phyloP scores from a whole-genome alignment of 1,284 basidiomycete genomes.

The Xanthoconium separans region DNA sequence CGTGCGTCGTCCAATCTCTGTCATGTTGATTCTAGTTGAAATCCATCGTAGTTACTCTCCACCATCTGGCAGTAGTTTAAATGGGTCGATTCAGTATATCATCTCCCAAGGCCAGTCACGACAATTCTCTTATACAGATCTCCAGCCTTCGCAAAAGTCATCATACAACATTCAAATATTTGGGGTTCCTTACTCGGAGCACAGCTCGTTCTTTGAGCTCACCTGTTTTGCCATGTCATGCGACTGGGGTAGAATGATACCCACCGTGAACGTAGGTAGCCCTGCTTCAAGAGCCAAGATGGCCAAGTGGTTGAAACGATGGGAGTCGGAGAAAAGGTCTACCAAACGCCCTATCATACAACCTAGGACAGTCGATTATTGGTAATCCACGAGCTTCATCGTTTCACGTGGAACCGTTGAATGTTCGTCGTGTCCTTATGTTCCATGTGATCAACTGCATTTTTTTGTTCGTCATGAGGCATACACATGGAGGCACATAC shows the following conservation, averaged over 20 bases:
- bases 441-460: conserved; percentile 17
- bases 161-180: conserved; percentile 71
- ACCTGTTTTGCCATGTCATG: conserved; percentile 91
- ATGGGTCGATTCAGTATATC: conserved; percentile 63
- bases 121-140: conserved; percentile 64
- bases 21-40: not conserved
- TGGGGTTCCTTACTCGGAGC: conserved; percentile 94
- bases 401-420: not conserved
- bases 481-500: conserved; percentile 22
- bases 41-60: conserved; percentile 60
- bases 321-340: conserved; percentile 77
- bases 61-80: conserved; percentile 62
- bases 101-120: conserved; percentile 66
- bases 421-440: conserved; percentile 8
- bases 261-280: conserved; percentile 92
- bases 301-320: conserved; percentile 82
- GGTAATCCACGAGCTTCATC: conserved; percentile 38
- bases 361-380: conserved; percentile 65
- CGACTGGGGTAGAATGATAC: conserved; percentile 84
- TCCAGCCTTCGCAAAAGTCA: conserved; percentile 74
- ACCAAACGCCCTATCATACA: conserved; percentile 54
- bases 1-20: conserved; percentile 47
- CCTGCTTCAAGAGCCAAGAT: conserved; percentile 80
- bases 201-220: conserved; percentile 92
- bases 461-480: conserved; percentile 26